Conservation (phyloP, 2,329 filamentous ascomycete genomes). For the Fusarium coffeatum region DNA sequence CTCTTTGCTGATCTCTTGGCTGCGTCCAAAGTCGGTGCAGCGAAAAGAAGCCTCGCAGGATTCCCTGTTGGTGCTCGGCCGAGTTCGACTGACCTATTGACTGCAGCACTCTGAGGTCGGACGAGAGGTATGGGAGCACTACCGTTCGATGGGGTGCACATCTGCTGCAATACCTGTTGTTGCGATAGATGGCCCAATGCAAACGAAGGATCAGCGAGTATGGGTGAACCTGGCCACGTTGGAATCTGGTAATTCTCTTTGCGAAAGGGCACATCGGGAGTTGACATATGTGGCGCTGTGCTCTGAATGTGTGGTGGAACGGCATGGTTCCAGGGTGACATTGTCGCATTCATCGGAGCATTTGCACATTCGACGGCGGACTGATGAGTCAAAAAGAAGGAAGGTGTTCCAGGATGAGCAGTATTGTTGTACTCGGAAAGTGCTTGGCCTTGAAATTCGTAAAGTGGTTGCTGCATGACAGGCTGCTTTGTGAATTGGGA, state of each 20-base stretch:
- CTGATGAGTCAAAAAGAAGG: background rate
- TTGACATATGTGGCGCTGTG: constrained; percentile 50
- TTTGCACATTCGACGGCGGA: background rate
- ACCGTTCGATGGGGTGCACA: constrained; percentile 46
- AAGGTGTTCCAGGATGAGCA: background rate
- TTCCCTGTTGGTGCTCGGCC: constrained; percentile 18
- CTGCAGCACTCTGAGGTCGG: constrained; percentile 33
- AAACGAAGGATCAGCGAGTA: constrained; percentile 25
- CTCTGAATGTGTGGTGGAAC: background rate
- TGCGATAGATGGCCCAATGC: constrained; percentile 49
- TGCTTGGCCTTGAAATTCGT: background rate
- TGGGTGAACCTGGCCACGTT: constrained; percentile 19
- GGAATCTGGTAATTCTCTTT: constrained; percentile 56
- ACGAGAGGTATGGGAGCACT: constrained; percentile 31
- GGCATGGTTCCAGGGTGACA: background rate
- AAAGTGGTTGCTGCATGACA: background rate
- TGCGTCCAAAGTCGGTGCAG: background rate
- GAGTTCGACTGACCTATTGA: constrained; percentile 6
- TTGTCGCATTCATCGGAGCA: background rate
- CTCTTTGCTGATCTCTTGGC: constrained; percentile 59
- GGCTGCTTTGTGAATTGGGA: constrained; percentile 53
- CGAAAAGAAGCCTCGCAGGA: constrained; percentile 6
- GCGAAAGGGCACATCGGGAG: constrained; percentile 56
- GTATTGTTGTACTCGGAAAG: background rate
- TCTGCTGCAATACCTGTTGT: constrained; percentile 56